phyloP scores from a whole-genome alignment of 139 green algal species.

The Chlorella sp. region DNA sequence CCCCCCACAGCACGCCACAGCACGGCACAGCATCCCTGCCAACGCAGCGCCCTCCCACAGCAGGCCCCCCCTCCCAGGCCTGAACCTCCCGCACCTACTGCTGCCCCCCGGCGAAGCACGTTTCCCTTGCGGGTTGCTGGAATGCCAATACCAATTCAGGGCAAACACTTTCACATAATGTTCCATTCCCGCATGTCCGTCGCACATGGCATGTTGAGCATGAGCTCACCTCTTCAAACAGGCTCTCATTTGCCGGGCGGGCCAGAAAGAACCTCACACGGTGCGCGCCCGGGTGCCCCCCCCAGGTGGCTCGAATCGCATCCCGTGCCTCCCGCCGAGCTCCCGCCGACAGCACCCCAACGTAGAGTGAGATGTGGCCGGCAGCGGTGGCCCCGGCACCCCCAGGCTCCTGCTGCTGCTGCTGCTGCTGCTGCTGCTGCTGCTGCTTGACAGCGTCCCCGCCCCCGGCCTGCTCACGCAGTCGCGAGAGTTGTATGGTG shows the following conservation, averaged over 20 bases:
- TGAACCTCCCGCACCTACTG: neutral
- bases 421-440: neutral
- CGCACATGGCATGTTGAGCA: too few species aligned
- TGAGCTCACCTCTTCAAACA: constrained; percentile 38
- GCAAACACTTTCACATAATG: too few species aligned
- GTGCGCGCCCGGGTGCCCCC: constrained; percentile 15
- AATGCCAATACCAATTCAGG: too few species aligned
- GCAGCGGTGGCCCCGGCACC: neutral
- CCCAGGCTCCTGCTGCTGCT: neutral
- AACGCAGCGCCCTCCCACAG: neutral
- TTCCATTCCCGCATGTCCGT: too few species aligned
- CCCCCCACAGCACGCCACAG: neutral
- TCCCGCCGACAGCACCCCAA: constrained; percentile 30
- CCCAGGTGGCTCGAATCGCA: constrained; percentile 55
- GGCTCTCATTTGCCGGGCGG: constrained; percentile 12
- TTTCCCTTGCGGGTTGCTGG: too few species aligned
- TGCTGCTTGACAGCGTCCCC: neutral
- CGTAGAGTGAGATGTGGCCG: constrained; percentile 32
- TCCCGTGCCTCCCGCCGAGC: constrained; percentile 7
- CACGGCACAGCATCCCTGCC: neutral
- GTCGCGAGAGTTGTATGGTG: neutral
- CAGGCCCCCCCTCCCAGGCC: neutral
- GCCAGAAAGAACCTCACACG: constrained; percentile 51
- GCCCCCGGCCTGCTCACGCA: neutral
- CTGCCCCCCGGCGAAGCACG: too few species aligned